phyloP scores from a whole-genome alignment of 2,329 filamentous ascomycete species.

The Phialocephala sp. region DNA sequence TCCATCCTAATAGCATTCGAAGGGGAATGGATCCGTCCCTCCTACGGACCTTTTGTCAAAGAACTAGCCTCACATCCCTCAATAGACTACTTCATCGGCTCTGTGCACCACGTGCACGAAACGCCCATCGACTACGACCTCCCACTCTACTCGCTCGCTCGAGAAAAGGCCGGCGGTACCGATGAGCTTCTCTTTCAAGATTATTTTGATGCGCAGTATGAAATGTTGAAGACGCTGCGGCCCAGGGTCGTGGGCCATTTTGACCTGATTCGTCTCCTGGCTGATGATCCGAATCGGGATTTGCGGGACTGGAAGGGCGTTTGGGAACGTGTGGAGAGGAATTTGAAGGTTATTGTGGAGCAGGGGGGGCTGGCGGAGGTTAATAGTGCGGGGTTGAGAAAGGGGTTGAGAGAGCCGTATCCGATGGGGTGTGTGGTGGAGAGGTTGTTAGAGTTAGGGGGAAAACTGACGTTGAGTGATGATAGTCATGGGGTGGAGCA shows the following conservation, averaged over 20 bases:
- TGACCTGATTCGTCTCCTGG: slow-evolving; percentile 85
- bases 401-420: slow-evolving; percentile 91
- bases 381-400: slow-evolving; percentile 85
- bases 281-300: slow-evolving; percentile 68
- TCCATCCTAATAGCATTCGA: slow-evolving; percentile 89
- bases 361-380: slow-evolving; percentile 89
- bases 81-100: slow-evolving; percentile 92
- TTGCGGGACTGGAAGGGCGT: slow-evolving; percentile 56
- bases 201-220: slow-evolving; percentile 88
- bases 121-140: slow-evolving; percentile 89
- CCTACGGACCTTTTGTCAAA: slow-evolving; percentile 62
- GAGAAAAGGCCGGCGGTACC: slow-evolving; percentile 52
- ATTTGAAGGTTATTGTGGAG: slow-evolving; percentile 70
- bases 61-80: slow-evolving; percentile 62
- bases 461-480: slow-evolving; percentile 89
- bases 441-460: slow-evolving; percentile 74
- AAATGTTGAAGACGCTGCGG: slow-evolving; percentile 74
- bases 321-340: slow-evolving; percentile 77
- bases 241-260: slow-evolving; percentile 92
- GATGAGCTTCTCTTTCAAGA: slow-evolving; percentile 78
- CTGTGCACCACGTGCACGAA: slow-evolving; percentile 85
- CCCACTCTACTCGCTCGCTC: slow-evolving; percentile 60
- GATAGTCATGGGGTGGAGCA: slow-evolving; percentile 92
- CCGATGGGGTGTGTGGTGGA: slow-evolving; percentile 79
- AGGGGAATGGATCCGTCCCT: slow-evolving; percentile 85